A percentile compares a stretch with the other conserved stretches of the same genome.
phyloP scores from a whole-genome alignment of 352 stramenopile species.

The Peronosclerospora sorghi region DNA sequence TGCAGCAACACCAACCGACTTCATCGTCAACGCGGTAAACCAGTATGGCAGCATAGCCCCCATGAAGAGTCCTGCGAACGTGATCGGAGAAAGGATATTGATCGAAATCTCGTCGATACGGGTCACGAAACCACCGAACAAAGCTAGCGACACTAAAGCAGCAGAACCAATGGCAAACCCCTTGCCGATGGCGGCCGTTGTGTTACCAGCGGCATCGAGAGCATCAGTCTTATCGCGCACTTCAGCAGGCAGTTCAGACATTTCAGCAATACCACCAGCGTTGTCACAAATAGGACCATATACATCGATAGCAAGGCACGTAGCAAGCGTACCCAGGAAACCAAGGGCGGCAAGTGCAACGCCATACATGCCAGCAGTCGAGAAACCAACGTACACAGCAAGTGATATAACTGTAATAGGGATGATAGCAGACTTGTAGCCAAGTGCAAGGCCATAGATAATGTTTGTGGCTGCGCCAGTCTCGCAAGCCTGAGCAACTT shows the following conservation, averaged over 20 bases:
- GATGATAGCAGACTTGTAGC: constrained; percentile 99
- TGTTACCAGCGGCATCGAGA: constrained; percentile 98
- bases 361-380: constrained; percentile 96
- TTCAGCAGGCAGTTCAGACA: constrained; percentile 93
- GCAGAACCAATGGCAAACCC: constrained; percentile 99
- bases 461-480: constrained; percentile 99
- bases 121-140: constrained; percentile 98
- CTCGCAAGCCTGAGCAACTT: constrained; percentile 95
- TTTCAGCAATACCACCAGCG: constrained; percentile 98
- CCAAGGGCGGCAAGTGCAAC: constrained; percentile 94
- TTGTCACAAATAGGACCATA: constrained; percentile 99
- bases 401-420: constrained; percentile 96
- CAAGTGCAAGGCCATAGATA: constrained; percentile 98
- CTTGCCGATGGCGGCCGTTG: constrained; percentile 98
- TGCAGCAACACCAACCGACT: constrained; percentile 95
- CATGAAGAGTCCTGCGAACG: constrained; percentile 98
- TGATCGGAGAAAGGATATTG: constrained; percentile 96
- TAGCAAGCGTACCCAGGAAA: constrained; percentile 97
- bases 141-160: constrained; percentile 94
- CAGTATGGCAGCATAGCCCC: constrained; percentile 99
- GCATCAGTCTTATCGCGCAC: constrained; percentile 99
- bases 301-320: constrained; percentile 98
- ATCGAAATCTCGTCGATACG: constrained; percentile 92
- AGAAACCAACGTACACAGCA: constrained; percentile 96
- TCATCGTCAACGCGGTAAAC: constrained; percentile 99